A percentile compares a stretch with the other conserved stretches of the same genome.
These are phyloP conservation scores for Eucalyptus coolabah DNA, from an alignment of 345 rosid genomes.

Conservation along the genomic window DNA sequence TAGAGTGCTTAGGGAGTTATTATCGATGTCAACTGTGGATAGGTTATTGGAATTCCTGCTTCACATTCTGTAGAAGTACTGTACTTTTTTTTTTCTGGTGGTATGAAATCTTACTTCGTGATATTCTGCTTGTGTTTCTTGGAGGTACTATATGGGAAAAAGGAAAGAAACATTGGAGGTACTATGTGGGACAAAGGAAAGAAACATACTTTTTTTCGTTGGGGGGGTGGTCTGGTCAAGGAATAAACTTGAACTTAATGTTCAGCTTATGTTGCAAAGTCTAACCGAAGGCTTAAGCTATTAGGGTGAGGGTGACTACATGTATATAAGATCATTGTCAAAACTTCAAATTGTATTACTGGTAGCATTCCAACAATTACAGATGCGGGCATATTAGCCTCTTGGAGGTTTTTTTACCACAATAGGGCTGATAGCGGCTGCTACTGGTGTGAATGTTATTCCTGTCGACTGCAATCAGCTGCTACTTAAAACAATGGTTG, in stretches of 20 bases:
- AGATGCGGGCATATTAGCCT: not conserved
- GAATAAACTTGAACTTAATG: not conserved
- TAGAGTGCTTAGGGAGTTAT: not conserved
- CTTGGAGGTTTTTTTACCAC: rapidly evolving
- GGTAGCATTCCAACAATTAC: not conserved
- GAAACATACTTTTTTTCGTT: not conserved
- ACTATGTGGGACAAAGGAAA: not conserved
- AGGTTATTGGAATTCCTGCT: not conserved
- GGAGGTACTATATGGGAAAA: not conserved
- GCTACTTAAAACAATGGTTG: not conserved
- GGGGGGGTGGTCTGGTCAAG: not conserved
- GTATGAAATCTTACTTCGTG: not conserved
- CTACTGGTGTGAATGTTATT: not conserved
- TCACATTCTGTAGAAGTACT: not conserved
- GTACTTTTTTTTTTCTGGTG: not conserved
- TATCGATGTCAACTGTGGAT: not conserved
- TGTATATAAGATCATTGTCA: too few relatives aligned
- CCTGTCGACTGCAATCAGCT: rapidly evolving
- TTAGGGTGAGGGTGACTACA: too few relatives aligned
- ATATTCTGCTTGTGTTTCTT: not conserved
- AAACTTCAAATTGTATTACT: not conserved
- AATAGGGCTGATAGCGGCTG: not conserved
- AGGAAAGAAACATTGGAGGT: too few relatives aligned
- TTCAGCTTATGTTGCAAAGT: not conserved
- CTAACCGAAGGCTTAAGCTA: not conserved